Evolutionary conservation across 2,329 filamentous ascomycete species (phyloP).

Genomic region (Penicillium sp.): DNA sequence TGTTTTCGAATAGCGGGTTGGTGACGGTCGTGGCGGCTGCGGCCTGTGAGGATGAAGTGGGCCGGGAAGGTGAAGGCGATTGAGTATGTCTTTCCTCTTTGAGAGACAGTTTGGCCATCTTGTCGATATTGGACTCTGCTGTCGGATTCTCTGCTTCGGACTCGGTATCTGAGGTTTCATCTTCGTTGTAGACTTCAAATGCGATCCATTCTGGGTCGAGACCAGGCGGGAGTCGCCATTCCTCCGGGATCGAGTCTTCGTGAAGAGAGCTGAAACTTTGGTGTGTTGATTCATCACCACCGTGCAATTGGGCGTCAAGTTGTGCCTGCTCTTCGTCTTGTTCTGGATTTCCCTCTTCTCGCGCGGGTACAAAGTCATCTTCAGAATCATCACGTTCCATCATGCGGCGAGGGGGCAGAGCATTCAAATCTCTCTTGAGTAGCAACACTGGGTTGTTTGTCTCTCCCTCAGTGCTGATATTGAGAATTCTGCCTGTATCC

Average conservation of each 20-base stretch:
- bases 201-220: conserved; percentile 90
- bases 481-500: conserved; percentile 83
- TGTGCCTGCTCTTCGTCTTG: conserved; percentile 42
- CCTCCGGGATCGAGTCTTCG: conserved; percentile 36
- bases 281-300: conserved; percentile 1
- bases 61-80: conserved; percentile 27
- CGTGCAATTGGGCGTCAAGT: conserved; percentile 39
- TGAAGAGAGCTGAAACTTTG: conserved; percentile 24
- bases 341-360: conserved; percentile 35
- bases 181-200: conserved; percentile 75
- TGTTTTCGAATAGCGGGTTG: conserved; percentile 52
- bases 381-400: conserved; percentile 48
- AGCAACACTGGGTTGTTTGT: conserved; percentile 72
- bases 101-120: conserved; percentile 52
- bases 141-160: conserved; percentile 38
- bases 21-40: conserved; percentile 30
- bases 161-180: conserved; percentile 57
- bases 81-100: conserved; percentile 26
- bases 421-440: conserved; percentile 68
- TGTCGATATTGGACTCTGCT: conserved; percentile 36
- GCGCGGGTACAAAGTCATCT: conserved; percentile 27
- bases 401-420: conserved; percentile 61
- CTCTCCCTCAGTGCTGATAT: conserved; percentile 69
- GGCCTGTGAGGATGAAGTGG: conserved; percentile 18
- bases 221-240: conserved; percentile 66